phyloP scores from a whole-genome alignment of 2,329 filamentous ascomycete species.

The Penicillium sp. region DNA sequence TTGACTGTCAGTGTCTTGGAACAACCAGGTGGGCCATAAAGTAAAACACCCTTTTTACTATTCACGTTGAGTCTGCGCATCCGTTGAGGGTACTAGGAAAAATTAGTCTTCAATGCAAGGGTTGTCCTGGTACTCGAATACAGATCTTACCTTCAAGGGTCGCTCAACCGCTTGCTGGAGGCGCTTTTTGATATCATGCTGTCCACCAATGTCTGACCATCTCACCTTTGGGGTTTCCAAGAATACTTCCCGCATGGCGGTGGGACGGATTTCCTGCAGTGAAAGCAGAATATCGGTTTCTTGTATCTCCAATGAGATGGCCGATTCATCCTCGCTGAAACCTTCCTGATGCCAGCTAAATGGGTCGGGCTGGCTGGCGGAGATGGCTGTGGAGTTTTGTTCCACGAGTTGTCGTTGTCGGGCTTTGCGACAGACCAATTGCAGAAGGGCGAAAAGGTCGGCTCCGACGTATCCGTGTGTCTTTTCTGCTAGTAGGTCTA shows the following conservation, averaged over 20 bases:
- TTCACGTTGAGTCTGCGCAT: slow-evolving; percentile 46
- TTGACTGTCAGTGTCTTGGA: slow-evolving; percentile 90
- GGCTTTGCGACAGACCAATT: slow-evolving; percentile 42
- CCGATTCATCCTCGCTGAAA: slow-evolving; percentile 10
- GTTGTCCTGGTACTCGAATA: not conserved
- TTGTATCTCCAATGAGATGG: slow-evolving; percentile 25
- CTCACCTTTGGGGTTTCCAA: slow-evolving; percentile 75
- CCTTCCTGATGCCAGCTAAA: not conserved
- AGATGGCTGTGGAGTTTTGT: not conserved
- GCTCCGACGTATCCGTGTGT: slow-evolving; percentile 81
- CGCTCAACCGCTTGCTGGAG: slow-evolving; percentile 52
- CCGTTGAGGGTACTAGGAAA: slow-evolving; percentile 40
- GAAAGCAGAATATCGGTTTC: slow-evolving; percentile 42
- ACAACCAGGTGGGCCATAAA: slow-evolving; percentile 89
- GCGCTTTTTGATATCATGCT: slow-evolving; percentile 64
- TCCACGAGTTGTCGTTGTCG: slow-evolving; percentile 27
- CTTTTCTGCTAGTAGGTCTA: slow-evolving; percentile 57
- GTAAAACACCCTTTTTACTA: slow-evolving; percentile 69
- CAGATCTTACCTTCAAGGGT: slow-evolving; percentile 44
- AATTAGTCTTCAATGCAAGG: slow-evolving; percentile 4
- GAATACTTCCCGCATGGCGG: slow-evolving; percentile 80
- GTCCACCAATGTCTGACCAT: slow-evolving; percentile 83
- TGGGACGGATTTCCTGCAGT: slow-evolving; percentile 62
- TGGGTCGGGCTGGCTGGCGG: not conserved
- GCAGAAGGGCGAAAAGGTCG: slow-evolving; percentile 61